Evolutionary conservation across 2,329 filamentous ascomycete species (phyloP).

Genomic region (Pyricularia sp.): DNA sequence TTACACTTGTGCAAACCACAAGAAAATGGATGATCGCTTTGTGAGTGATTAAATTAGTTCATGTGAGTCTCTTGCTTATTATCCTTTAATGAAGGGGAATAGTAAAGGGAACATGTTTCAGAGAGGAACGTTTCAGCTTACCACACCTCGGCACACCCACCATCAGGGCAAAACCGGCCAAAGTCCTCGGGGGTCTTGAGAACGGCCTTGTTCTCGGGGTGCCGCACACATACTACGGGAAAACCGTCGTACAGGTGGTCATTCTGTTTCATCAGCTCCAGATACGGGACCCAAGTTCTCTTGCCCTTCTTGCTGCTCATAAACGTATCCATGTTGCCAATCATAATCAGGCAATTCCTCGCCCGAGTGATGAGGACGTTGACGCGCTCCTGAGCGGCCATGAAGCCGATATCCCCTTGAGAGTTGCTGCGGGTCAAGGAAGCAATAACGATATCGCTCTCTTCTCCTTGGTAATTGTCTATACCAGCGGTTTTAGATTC

Average conservation of each 20-base stretch:
- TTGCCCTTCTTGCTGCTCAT: slow-evolving; percentile 47
- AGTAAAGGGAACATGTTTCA: background rate
- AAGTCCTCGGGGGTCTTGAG: slow-evolving; percentile 48
- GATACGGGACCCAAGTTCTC: slow-evolving; percentile 46
- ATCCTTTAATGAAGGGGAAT: too few species aligned
- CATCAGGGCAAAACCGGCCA: slow-evolving; percentile 53
- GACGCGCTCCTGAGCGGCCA: slow-evolving; percentile 53
- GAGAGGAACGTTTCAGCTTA: slow-evolving; percentile 22
- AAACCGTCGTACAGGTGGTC: slow-evolving; percentile 50
- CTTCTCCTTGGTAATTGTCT: slow-evolving; percentile 76
- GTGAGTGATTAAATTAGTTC: background rate
- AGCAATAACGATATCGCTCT: slow-evolving; percentile 61
- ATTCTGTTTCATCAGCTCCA: slow-evolving; percentile 42
- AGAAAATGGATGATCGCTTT: slow-evolving; percentile 36
- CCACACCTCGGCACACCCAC: slow-evolving; percentile 58
- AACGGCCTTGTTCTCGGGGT: slow-evolving; percentile 37
- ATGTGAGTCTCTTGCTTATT: background rate
- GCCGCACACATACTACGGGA: slow-evolving; percentile 49
- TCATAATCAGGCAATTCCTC: slow-evolving; percentile 54
- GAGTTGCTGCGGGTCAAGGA: slow-evolving; percentile 60
- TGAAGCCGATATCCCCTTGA: slow-evolving; percentile 59
- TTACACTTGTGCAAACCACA: slow-evolving; percentile 53
- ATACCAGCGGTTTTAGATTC: background rate
- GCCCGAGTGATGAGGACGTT: slow-evolving; percentile 65
- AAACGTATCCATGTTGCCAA: slow-evolving; percentile 63